Percentiles rank a stretch among this genome's conserved stretches.
phyloP scores from a whole-genome alignment of 345 rosid species.

The Corymbia maculata region DNA sequence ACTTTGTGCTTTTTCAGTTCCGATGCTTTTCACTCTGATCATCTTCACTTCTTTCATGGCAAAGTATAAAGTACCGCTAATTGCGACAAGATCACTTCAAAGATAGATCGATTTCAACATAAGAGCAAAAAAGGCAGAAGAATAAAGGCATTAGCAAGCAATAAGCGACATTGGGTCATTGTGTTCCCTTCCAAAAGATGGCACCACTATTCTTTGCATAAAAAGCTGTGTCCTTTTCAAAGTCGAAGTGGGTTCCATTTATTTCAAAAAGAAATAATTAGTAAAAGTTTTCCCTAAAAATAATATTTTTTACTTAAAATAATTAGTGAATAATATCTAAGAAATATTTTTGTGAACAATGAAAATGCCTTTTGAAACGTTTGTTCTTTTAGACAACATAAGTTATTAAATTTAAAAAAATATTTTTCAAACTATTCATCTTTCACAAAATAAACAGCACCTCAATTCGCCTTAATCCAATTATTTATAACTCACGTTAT shows the following conservation, averaged over 20 bases:
- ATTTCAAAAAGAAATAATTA: accelerated
- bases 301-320: background rate
- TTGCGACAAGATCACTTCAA: background rate
- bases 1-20: background rate
- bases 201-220: background rate
- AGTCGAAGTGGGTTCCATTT: background rate
- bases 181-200: background rate
- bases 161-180: background rate
- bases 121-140: background rate
- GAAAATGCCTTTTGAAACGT: too few relatives aligned
- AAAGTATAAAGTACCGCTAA: background rate
- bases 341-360: too few relatives aligned
- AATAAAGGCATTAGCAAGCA: background rate
- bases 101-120: background rate
- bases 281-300: background rate
- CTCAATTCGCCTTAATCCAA: background rate
- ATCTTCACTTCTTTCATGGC: background rate
- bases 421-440: too few relatives aligned
- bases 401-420: too few relatives aligned
- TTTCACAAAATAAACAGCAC: too few relatives aligned
- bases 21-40: background rate
- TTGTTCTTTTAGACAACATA: too few relatives aligned
- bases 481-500: background rate
- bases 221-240: background rate
- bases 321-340: background rate